phyloP scores from a whole-genome alignment of 495 filamentous ascomycete species.

The Letharia lupina region DNA sequence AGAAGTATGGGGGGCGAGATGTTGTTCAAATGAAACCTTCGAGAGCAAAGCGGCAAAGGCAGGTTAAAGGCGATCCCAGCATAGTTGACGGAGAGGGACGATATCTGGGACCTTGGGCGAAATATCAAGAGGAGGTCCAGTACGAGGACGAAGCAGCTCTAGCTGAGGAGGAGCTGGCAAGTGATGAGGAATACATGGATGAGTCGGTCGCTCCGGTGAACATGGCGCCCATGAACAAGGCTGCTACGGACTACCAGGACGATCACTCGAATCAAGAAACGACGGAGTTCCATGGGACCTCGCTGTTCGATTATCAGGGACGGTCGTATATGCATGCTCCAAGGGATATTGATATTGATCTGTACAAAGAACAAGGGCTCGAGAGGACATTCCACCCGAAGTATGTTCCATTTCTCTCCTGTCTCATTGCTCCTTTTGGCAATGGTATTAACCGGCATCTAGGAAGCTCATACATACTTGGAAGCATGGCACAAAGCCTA shows the following conservation, averaged over 20 bases:
- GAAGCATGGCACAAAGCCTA: slow-evolving; percentile 76
- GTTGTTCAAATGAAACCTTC: slow-evolving; percentile 50
- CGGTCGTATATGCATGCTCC: slow-evolving; percentile 93
- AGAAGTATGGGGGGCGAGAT: slow-evolving; percentile 45
- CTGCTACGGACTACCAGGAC: slow-evolving; percentile 52
- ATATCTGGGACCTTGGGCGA: slow-evolving; percentile 92
- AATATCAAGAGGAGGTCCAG: slow-evolving; percentile 57
- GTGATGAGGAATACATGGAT: slow-evolving; percentile 75
- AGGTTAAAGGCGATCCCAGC: slow-evolving; percentile 73
- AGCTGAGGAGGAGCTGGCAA: slow-evolving; percentile 55
- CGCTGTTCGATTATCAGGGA: slow-evolving; percentile 82
- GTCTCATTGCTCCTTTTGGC: not conserved
- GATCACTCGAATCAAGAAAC: slow-evolving; percentile 56
- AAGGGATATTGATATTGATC: slow-evolving; percentile 86
- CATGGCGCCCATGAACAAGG: slow-evolving; percentile 45
- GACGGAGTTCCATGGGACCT: slow-evolving; percentile 77
- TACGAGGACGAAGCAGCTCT: slow-evolving; percentile 50
- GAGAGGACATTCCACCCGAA: slow-evolving; percentile 87
- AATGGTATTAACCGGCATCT: not conserved
- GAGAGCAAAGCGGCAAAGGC: slow-evolving; percentile 66
- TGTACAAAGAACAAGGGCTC: slow-evolving; percentile 69
- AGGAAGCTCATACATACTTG: slow-evolving; percentile 77
- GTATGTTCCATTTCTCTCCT: slow-evolving; percentile 12
- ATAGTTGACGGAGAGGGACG: slow-evolving; percentile 77
- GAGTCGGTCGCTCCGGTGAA: slow-evolving; percentile 40